Evolutionary conservation across 2,329 filamentous ascomycete genomes (phyloP).

Genomic region (Sporothrix variecibatus): DNA sequence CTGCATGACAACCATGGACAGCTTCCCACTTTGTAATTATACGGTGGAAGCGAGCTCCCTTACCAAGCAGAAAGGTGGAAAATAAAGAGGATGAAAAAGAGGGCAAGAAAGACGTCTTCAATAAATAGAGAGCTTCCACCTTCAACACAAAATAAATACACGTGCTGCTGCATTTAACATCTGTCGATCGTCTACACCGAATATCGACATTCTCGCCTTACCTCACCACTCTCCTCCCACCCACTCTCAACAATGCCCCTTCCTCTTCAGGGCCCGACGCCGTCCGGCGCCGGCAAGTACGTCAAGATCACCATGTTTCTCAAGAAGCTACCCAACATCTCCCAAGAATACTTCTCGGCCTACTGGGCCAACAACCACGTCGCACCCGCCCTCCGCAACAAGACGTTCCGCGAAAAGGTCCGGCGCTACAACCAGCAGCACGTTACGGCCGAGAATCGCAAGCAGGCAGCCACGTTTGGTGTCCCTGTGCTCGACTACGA

Average conservation of each 20-base stretch:
- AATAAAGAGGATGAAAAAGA: neutral
- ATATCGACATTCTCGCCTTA: neutral
- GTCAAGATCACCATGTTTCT: slow-evolving; percentile 35
- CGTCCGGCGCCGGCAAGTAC: slow-evolving; percentile 28
- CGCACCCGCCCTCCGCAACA: slow-evolving; percentile 33
- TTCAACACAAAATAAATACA: neutral
- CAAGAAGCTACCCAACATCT: slow-evolving; percentile 36
- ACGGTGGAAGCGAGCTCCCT: neutral
- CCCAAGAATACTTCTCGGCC: slow-evolving; percentile 37
- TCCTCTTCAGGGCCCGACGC: slow-evolving; percentile 25
- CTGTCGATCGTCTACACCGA: neutral
- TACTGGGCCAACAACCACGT: slow-evolving; percentile 38
- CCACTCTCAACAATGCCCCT: neutral
- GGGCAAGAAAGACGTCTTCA: neutral
- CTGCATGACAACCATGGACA: neutral
- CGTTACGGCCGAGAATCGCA: slow-evolving; percentile 25
- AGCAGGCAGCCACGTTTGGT: slow-evolving; percentile 16
- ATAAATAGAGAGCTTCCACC: neutral
- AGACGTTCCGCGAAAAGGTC: slow-evolving; percentile 32
- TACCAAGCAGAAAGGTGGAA: neutral
- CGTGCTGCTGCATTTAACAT: neutral
- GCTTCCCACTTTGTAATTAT: neutral
- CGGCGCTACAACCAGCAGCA: slow-evolving; percentile 30
- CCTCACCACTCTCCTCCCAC: neutral
- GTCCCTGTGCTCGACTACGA: slow-evolving; percentile 29